phyloP scores from a whole-genome alignment of 1,284 basidiomycete species.

The Uromyces viciae-fabae region DNA sequence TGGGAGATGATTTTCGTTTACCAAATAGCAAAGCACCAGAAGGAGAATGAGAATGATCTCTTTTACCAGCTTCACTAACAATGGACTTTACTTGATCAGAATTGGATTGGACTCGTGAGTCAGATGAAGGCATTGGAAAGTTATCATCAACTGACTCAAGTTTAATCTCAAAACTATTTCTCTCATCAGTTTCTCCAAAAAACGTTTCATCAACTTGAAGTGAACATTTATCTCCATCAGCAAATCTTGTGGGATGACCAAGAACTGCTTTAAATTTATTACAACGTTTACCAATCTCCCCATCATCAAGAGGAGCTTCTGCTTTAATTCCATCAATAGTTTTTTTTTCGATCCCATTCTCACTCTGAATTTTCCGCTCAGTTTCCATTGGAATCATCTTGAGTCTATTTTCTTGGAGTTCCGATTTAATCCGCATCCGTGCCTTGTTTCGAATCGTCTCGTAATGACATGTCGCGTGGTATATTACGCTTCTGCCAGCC shows the following conservation, averaged over 20 bases:
- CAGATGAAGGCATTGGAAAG: neutral
- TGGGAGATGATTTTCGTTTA: constrained; percentile 19
- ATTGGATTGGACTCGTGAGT: neutral
- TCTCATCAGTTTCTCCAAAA: constrained; percentile 13
- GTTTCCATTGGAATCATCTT: constrained; percentile 12
- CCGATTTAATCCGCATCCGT: constrained; percentile 23
- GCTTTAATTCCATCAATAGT: neutral
- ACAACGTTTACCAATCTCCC: neutral
- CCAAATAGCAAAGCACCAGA: neutral
- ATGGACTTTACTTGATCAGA: neutral
- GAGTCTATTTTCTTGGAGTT: constrained; percentile 22
- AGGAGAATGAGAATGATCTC: neutral
- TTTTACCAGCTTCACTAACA: neutral
- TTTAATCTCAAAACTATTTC: neutral
- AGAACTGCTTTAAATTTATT: neutral
- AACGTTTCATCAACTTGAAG: constrained; percentile 20
- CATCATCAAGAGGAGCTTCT: neutral
- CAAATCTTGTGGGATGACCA: neutral
- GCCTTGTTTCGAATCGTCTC: constrained; percentile 41
- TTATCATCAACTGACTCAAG: neutral
- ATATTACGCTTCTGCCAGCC: neutral
- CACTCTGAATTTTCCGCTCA: neutral
- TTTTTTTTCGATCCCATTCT: neutral
- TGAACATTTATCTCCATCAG: constrained; percentile 10
- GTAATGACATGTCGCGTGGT: constrained; percentile 43